A percentile compares a stretch with the other conserved stretches of the same genome.
phyloP scores from a whole-genome alignment of 2,329 filamentous ascomycete species.

The Venturia nashicola region DNA sequence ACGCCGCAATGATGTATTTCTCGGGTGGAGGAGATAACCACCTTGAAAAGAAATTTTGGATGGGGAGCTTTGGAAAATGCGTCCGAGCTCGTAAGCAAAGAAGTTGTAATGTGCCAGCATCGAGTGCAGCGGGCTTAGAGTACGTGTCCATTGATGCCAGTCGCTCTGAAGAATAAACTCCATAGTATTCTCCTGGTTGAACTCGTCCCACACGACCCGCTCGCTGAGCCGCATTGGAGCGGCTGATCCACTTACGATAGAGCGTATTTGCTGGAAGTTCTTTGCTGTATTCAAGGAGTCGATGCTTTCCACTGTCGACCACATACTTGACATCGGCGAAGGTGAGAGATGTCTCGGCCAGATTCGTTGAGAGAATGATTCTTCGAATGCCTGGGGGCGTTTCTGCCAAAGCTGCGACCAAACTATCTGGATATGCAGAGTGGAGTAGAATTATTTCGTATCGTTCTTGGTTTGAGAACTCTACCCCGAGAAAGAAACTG shows the following conservation, averaged over 20 bases:
- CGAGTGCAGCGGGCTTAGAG: background rate
- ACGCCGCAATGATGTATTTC: conserved; percentile 10
- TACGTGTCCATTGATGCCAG: conserved; percentile 25
- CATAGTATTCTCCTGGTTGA: conserved; percentile 37
- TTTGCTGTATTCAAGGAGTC: conserved; percentile 29
- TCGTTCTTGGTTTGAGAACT: conserved; percentile 27
- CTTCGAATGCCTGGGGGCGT: conserved; percentile 31
- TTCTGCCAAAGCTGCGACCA: conserved; percentile 29
- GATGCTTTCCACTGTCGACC: conserved; percentile 34
- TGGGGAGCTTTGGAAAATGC: conserved; percentile 5
- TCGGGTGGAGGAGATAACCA: background rate
- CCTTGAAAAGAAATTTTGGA: conserved; percentile 1
- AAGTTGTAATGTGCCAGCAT: background rate
- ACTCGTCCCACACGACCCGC: conserved; percentile 39
- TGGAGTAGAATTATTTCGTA: conserved; percentile 36
- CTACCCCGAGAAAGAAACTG: conserved; percentile 20
- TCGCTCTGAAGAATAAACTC: conserved; percentile 29
- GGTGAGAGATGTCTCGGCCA: conserved; percentile 39
- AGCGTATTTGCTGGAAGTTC: conserved; percentile 25
- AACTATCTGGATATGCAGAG: conserved; percentile 31
- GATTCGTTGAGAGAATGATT: conserved; percentile 38
- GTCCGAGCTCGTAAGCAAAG: conserved; percentile 16
- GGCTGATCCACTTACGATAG: conserved; percentile 33
- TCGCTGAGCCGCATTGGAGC: conserved; percentile 35
- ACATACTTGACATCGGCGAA: conserved; percentile 40